A percentile compares a stretch with the other conserved stretches of the same genome.
Evolutionary conservation across 108 stramenopile species (phyloP).

Genomic region (Craspedostauros australis): DNA sequence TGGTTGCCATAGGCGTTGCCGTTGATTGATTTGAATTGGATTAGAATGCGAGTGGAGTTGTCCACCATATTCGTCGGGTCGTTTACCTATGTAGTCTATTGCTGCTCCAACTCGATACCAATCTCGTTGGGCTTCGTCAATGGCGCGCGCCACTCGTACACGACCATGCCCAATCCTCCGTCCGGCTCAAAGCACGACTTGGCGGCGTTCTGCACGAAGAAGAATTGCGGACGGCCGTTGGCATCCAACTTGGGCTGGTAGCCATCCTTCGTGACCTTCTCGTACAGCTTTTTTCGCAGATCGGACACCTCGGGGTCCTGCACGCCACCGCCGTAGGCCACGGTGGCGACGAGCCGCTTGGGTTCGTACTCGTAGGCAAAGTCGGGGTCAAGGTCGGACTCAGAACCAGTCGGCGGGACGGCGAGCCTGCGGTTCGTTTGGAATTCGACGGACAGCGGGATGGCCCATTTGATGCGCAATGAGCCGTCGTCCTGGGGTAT

Average conservation of each 20-base stretch:
- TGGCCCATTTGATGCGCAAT: constrained; percentile 43
- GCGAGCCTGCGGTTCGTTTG: constrained; percentile 12
- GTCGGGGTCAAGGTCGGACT: constrained; percentile 23
- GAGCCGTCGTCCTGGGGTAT: constrained; percentile 4
- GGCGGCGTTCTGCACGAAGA: constrained; percentile 71
- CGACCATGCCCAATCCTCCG: constrained; percentile 74
- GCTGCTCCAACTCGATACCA: constrained; percentile 69
- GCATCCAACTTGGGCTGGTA: constrained; percentile 57
- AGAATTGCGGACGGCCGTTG: constrained; percentile 72
- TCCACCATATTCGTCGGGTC: too few species aligned
- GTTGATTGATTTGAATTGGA: too few species aligned
- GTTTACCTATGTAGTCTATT: too few species aligned
- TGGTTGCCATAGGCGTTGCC: too few species aligned
- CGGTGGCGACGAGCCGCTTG: constrained; percentile 58
- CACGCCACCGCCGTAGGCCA: constrained; percentile 59
- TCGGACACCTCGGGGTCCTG: constrained; percentile 70
- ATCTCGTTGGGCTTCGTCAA: constrained; percentile 56
- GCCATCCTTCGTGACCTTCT: constrained; percentile 66
- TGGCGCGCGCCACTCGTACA: constrained; percentile 77
- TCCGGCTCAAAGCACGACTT: constrained; percentile 77
- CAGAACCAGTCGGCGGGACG: constrained; percentile 1
- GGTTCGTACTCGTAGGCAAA: constrained; percentile 28
- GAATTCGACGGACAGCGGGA: constrained; percentile 59
- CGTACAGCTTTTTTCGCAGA: constrained; percentile 61
- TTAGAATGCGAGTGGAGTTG: too few species aligned